phyloP scores from a whole-genome alignment of 345 rosid species.

The Eucalyptus virginea region DNA sequence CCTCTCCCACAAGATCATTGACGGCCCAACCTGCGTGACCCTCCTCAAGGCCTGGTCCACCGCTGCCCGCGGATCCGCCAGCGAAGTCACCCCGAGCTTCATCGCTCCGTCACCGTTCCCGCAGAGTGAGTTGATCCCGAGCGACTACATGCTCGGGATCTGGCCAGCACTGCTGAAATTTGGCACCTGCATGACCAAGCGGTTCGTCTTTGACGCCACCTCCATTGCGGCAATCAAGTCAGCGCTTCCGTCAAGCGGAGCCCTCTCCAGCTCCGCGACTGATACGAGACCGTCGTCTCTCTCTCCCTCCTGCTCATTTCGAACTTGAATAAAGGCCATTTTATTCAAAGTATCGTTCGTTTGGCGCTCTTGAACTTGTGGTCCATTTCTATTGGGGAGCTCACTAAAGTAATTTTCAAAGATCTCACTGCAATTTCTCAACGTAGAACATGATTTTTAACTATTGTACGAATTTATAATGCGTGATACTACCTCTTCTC shows the following conservation, averaged over 20 bases:
- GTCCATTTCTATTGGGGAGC: background rate
- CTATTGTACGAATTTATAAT: background rate
- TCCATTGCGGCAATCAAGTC: no score
- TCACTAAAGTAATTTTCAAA: background rate
- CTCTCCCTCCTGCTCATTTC: background rate
- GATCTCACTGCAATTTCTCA: background rate
- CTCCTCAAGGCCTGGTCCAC: slow-evolving; percentile 35
- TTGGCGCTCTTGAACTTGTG: background rate
- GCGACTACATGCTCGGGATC: no score
- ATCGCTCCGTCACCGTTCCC: slow-evolving; percentile 17
- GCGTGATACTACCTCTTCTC: background rate
- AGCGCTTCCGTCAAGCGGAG: slow-evolving; percentile 2
- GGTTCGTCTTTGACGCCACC: no score
- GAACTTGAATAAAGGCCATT: background rate
- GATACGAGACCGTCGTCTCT: background rate
- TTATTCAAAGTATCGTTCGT: background rate
- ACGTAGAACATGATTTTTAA: background rate
- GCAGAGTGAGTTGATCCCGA: background rate
- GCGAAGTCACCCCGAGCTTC: slow-evolving; percentile 10
- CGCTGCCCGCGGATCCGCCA: background rate
- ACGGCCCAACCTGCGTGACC: slow-evolving; percentile 16
- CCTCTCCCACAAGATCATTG: slow-evolving; percentile 31
- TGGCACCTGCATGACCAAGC: no score
- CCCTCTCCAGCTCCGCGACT: background rate
- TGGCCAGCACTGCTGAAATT: no score